These are phyloP conservation scores for Pharnaceum exiguum DNA, from an alignment of 148 eudicot genomes.

Conservation along the genomic window DNA sequence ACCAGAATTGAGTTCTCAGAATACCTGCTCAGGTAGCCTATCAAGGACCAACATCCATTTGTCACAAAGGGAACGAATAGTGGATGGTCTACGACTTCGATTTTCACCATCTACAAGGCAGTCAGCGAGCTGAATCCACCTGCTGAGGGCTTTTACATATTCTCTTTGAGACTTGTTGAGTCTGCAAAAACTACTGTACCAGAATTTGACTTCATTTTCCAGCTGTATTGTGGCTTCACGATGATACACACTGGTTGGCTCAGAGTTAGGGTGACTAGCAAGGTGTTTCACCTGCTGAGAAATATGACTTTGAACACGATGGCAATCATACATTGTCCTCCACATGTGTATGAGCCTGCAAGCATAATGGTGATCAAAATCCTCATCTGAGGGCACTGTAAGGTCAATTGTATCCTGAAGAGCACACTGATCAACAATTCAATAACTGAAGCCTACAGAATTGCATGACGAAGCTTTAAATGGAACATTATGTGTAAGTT, in stretches of 20 bases:
- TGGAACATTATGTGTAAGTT: too few species aligned
- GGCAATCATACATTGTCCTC: constrained; percentile 67
- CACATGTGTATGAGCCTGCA: constrained; percentile 63
- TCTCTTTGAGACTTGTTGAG: constrained; percentile 55
- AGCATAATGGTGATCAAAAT: not conserved
- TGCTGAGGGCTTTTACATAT: constrained; percentile 45
- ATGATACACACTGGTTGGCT: constrained; percentile 52
- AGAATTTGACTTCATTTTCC: constrained; percentile 54
- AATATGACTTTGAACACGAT: constrained; percentile 61
- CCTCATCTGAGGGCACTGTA: not conserved
- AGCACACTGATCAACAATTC: too few species aligned
- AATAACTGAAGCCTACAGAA: too few species aligned
- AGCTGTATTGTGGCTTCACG: constrained; percentile 68
- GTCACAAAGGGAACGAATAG: constrained; percentile 39
- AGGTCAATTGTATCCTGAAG: too few species aligned
- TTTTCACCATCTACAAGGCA: constrained; percentile 25
- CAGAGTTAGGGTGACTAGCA: constrained; percentile 32
- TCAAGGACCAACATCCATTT: constrained; percentile 65
- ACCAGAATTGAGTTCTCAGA: not conserved
- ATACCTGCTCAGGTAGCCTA: constrained; percentile 68
- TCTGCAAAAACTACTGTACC: constrained; percentile 60
- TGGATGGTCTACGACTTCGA: constrained; percentile 23
- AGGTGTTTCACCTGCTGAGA: constrained; percentile 59
- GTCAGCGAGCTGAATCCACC: constrained; percentile 55
- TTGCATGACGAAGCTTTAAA: too few species aligned